Base-by-base conservation (phyloP, 257 asterid species). In the Nicotiana knightiana region DNA sequence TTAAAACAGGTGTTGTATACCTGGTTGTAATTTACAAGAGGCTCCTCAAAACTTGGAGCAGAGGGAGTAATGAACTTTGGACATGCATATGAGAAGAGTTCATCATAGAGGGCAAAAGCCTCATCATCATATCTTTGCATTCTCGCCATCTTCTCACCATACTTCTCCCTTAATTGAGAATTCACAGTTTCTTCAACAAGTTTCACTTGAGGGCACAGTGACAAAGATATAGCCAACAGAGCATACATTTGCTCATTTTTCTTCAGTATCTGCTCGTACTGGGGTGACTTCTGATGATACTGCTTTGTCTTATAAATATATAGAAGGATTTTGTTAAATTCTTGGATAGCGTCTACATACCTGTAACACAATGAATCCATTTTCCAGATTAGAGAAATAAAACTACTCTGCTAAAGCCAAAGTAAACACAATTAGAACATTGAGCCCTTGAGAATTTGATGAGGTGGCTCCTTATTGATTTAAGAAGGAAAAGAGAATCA, bases 231-330 rank as follows among this genome's bases (percentile, higher is more conserved):
- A 33, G 99, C 98, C 87, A 96, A 92, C 84, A 96, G 83, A n/a
- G 98, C 99, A 87, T 96, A 94, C 99, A 96, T 94, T 92, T 96
- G 99, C 90, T 94, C 98, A 18, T 94, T 96, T 91, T 96, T 96
- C 92, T 96, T 94, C 87, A 96, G 85, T 84, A 96, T 93, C 88
- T 96, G 99, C 86, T 96, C 99, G 81, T 93, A 96, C 71, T 96
- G 98, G 30, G 98, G 89, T 65, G 99, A 96, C 85, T 94, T 96
- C 84, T 96, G 99, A 90, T 96, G 98, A 86, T 85, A 92, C 82
- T 96, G 99, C 89, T 96, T 96, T 63, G 92, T 93, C 92, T 94
- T 96, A 89, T 86, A 90, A 64, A 96, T 94, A 87, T 96, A 96
- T 12, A 94, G 83, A 24, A 96, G 96, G 84, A 96, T 96, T 79